A percentile compares a stretch with the other conserved stretches of the same genome.
phyloP scores from a whole-genome alignment of 2,329 filamentous ascomycete genomes.

The Falciphora oryzae region DNA sequence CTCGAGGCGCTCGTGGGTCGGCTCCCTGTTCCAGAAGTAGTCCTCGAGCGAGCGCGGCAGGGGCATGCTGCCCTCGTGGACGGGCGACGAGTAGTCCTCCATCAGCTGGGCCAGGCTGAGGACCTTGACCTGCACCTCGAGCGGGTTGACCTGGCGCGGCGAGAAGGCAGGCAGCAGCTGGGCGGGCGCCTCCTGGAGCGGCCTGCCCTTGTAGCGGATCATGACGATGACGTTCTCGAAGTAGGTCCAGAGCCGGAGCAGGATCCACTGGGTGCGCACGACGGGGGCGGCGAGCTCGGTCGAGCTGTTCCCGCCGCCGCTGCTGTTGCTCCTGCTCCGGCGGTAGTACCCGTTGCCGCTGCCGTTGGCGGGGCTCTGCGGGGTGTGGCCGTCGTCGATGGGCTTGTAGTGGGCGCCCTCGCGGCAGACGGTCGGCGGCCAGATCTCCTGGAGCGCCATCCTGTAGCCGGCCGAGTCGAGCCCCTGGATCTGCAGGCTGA shows the following conservation, averaged over 20 bases:
- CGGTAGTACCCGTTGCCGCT: too few relatives aligned
- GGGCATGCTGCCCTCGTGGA: neutral
- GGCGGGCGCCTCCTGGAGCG: neutral
- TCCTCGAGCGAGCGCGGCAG: neutral
- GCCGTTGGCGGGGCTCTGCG: too few relatives aligned
- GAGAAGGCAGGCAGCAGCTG: neutral
- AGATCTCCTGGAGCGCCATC: slow-evolving; percentile 1
- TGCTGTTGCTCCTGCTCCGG: neutral
- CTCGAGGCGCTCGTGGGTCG: neutral
- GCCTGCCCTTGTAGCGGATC: neutral
- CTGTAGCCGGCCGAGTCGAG: neutral
- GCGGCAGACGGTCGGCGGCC: neutral
- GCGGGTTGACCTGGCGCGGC: neutral
- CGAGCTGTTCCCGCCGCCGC: too few relatives aligned
- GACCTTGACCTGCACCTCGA: neutral
- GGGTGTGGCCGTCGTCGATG: slow-evolving; percentile 2
- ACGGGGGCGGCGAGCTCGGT: too few relatives aligned
- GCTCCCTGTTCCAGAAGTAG: neutral
- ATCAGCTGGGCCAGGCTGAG: neutral
- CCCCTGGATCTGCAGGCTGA: neutral
- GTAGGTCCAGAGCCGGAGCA: slow-evolving; percentile 1
- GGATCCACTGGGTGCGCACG: neutral
- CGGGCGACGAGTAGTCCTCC: neutral
- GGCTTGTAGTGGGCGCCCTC: neutral
- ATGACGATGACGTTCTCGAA: neutral